Evolutionary conservation across 1,284 basidiomycete species (phyloP).

Genomic region (Schizophyllum amplum): DNA sequence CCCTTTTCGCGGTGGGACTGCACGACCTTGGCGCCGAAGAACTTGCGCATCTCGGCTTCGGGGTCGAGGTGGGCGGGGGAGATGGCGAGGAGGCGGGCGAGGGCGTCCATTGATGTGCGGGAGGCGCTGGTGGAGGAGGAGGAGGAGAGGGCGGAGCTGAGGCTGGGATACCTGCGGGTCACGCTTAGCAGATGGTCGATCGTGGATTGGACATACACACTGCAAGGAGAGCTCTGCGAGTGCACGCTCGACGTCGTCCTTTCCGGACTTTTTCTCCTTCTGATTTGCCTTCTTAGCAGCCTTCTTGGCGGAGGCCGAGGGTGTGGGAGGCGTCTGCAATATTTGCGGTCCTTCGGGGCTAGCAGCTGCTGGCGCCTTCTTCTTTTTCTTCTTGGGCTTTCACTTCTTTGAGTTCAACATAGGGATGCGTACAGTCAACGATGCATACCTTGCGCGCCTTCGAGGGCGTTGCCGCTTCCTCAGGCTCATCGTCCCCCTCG

Average conservation of each 20-base stretch:
- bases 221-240: slow-evolving; percentile 76
- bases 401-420: slow-evolving; percentile 10
- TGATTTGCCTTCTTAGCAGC: slow-evolving; percentile 53
- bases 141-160: slow-evolving; percentile 25
- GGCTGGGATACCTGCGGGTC: slow-evolving; percentile 42
- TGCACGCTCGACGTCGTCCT: slow-evolving; percentile 77
- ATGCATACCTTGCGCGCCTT: slow-evolving; percentile 37
- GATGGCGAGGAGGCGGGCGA: slow-evolving; percentile 62
- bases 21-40: slow-evolving; percentile 88
- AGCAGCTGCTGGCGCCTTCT: slow-evolving; percentile 14
- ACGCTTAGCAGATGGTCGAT: neutral
- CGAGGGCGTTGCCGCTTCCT: slow-evolving; percentile 18
- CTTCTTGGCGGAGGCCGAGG: slow-evolving; percentile 27
- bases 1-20: slow-evolving; percentile 38
- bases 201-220: slow-evolving; percentile 28
- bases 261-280: slow-evolving; percentile 54
- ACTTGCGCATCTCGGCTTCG: slow-evolving; percentile 82
- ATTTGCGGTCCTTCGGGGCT: slow-evolving; percentile 10
- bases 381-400: slow-evolving; percentile 51
- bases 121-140: slow-evolving; percentile 19
- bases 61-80: slow-evolving; percentile 75
- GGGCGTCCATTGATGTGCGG: slow-evolving; percentile 15
- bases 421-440: neutral
- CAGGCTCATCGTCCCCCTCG: slow-evolving; percentile 27
- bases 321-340: slow-evolving; percentile 10